Evolutionary conservation across 768 basidiomycete species (phyloP).

Genomic region (Tylopilus vinaceipallidus): DNA sequence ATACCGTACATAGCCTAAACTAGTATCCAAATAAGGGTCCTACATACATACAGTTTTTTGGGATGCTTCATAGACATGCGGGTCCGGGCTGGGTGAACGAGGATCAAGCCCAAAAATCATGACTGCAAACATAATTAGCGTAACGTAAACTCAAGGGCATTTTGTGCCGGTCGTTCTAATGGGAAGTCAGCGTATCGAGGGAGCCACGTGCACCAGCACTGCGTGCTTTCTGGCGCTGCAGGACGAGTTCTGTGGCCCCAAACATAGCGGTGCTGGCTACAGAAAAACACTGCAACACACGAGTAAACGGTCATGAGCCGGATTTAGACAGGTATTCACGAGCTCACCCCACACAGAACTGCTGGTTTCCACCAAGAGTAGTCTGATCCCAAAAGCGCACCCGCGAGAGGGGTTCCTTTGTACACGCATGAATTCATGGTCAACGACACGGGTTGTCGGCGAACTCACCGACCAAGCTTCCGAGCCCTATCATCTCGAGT

Average conservation of each 20-base stretch:
- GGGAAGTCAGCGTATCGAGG: neutral
- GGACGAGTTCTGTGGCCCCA: conserved; percentile 5
- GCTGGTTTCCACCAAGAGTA: conserved; percentile 58
- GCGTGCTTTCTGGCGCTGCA: conserved; percentile 1
- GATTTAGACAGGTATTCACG: no score
- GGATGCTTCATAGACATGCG: neutral
- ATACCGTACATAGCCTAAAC: no score
- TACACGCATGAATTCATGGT: conserved; percentile 21
- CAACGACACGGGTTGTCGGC: neutral
- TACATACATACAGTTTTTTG: neutral
- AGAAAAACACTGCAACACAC: conserved; percentile 13
- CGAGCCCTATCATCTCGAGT: conserved; percentile 20
- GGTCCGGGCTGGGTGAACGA: neutral
- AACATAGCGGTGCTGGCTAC: conserved; percentile 19
- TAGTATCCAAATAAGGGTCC: neutral
- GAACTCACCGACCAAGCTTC: conserved; percentile 22
- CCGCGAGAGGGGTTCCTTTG: conserved; percentile 53
- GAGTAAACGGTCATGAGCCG: conserved; percentile 1
- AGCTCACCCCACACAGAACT: conserved; percentile 44
- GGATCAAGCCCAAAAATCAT: neutral
- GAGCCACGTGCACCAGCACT: neutral
- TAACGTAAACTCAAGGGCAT: neutral
- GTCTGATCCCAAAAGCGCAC: conserved; percentile 48
- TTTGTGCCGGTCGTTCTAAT: neutral
- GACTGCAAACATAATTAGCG: neutral